These are phyloP conservation scores for Micromonas commoda DNA, from an alignment of 139 green algal genomes.

Conservation along the genomic window DNA sequence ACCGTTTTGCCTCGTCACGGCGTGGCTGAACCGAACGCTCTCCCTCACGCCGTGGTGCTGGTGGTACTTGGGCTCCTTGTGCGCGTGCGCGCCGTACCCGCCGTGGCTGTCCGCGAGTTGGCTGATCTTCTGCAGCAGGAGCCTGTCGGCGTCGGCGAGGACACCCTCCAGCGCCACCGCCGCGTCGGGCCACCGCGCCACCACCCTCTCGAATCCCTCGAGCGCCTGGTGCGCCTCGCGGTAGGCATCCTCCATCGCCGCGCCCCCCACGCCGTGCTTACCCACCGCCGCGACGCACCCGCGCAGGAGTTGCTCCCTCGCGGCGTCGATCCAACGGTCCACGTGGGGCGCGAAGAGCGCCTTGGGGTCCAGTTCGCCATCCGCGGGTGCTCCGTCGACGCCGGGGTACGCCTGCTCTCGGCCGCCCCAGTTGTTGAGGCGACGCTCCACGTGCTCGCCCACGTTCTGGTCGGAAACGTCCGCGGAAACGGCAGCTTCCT, in stretches of 20 bases:
- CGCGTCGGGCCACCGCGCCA: slow-evolving; percentile 11
- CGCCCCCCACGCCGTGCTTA: not conserved
- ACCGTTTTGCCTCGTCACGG: too few relatives aligned
- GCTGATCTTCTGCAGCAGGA: not conserved
- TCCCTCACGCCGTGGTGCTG: too few relatives aligned
- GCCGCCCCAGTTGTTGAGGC: not conserved
- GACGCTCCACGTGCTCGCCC: not conserved
- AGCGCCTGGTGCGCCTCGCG: not conserved
- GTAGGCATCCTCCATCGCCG: slow-evolving; percentile 14
- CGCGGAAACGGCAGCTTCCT: not conserved
- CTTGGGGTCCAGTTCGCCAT: not conserved
- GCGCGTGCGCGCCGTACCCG: too few relatives aligned
- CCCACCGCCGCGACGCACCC: not conserved
- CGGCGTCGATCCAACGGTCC: not conserved
- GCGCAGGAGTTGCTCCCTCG: not conserved
- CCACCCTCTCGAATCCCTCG: slow-evolving; percentile 16
- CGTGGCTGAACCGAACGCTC: too few relatives aligned
- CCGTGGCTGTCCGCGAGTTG: not conserved
- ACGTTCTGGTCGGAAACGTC: not conserved
- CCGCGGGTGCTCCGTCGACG: not conserved
- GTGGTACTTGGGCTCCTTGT: too few relatives aligned
- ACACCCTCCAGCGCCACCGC: slow-evolving; percentile 5
- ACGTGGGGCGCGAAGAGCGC: slow-evolving; percentile 7
- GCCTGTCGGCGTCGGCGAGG: not conserved
- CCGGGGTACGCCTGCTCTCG: not conserved